These are phyloP conservation scores for Racocetra persica DNA, from an alignment of 371 early-diverging fungal genomes.

Conservation along the genomic window DNA sequence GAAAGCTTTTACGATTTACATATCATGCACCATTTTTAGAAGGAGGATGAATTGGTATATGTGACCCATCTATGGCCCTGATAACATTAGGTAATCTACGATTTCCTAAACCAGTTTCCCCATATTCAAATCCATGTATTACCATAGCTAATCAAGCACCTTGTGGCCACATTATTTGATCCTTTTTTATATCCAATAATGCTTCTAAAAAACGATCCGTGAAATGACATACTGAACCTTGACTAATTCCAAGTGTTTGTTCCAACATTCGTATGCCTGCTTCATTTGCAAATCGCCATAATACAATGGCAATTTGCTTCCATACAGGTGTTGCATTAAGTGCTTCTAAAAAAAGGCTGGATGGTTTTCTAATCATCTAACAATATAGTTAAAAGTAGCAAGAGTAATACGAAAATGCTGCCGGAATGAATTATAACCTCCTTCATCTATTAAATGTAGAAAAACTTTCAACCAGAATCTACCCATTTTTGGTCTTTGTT, in stretches of 20 bases:
- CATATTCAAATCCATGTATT: not conserved
- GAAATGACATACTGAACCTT: not conserved
- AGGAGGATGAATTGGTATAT: not conserved
- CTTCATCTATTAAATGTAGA: not conserved
- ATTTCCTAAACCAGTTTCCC: not conserved
- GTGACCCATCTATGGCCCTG: not conserved
- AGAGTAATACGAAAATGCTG: not conserved
- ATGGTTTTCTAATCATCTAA: not conserved
- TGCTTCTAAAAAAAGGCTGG: not conserved
- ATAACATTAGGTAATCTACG: not conserved
- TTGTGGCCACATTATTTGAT: not conserved
- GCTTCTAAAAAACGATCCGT: not conserved
- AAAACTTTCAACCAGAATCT: not conserved
- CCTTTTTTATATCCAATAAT: not conserved
- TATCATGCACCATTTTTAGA: not conserved
- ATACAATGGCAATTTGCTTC: not conserved
- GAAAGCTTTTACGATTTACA: too few relatives aligned
- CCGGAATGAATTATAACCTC: not conserved
- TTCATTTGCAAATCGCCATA: not conserved
- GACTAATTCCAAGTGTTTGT: not conserved
- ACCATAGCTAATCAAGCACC: not conserved
- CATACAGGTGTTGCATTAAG: not conserved
- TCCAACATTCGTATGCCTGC: not conserved
- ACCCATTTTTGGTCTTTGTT: not conserved
- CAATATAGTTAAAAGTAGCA: not conserved